Percentiles rank a stretch among this genome's conserved stretches.
phyloP scores from a whole-genome alignment of 306 rosid genomes.

The Cucumis melo region DNA sequence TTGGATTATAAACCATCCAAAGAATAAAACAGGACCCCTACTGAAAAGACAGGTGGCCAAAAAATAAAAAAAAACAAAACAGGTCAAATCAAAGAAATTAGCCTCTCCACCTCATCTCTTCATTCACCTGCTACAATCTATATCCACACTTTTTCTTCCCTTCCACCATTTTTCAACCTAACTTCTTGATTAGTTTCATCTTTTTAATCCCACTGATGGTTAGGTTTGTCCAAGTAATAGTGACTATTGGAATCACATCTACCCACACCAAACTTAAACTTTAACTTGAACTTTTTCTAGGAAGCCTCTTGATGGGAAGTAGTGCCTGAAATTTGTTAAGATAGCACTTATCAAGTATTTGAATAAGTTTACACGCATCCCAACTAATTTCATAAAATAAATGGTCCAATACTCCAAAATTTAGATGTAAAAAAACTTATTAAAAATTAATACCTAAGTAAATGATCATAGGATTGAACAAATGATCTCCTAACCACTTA shows the following conservation, averaged over 20 bases:
- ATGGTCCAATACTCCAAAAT: neutral
- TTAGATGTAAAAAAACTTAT: no score
- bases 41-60: conserved; percentile 1
- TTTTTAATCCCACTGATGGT: neutral
- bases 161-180: conserved; percentile 6
- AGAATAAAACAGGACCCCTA: neutral
- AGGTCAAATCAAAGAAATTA: neutral
- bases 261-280: conserved; percentile 3
- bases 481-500: no score
- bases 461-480: no score
- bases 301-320: neutral
- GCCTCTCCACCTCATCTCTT: neutral
- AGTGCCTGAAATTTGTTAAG: neutral
- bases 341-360: neutral
- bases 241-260: neutral
- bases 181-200: neutral
- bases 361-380: no score
- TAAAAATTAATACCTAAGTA: no score
- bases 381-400: no score
- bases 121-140: neutral
- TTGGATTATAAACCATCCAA: conserved; percentile 3
- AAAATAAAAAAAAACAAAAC: neutral
- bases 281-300: neutral
- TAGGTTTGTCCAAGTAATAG: neutral
- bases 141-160: neutral